Conservation (phyloP, 78 protist genomes). For the Parvularia atlantis region DNA sequence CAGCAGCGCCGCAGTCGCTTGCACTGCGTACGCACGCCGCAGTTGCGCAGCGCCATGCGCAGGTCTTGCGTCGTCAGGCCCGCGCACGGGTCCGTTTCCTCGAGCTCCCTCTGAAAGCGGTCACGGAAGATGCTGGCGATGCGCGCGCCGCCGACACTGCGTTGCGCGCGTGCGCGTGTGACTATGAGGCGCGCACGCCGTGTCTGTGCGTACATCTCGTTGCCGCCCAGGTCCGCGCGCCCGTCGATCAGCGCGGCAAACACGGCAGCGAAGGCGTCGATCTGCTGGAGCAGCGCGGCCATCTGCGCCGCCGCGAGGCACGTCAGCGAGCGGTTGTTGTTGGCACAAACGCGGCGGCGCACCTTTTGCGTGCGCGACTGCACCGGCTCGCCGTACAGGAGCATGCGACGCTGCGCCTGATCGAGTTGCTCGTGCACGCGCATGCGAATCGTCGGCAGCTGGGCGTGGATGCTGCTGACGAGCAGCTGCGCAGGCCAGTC, state of each 20-base stretch:
- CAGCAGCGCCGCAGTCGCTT: no score
- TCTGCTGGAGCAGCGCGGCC: slow-evolving; percentile 13
- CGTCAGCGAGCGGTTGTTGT: no score
- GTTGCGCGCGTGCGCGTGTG: no score
- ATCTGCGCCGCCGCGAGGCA: no score
- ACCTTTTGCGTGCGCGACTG: no score
- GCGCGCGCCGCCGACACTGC: slow-evolving; percentile 94
- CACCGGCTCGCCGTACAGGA: slow-evolving; percentile 52
- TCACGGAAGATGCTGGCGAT: slow-evolving; percentile 67
- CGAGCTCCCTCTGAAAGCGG: slow-evolving; percentile 26
- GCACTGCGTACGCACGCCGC: slow-evolving; percentile 20
- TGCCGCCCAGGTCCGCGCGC: not conserved
- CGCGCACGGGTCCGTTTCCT: slow-evolving; percentile 21
- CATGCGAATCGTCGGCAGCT: slow-evolving; percentile 50
- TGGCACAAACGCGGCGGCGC: no score
- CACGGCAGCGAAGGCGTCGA: slow-evolving; percentile 9
- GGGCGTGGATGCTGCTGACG: slow-evolving; percentile 23
- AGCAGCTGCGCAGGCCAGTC: no score
- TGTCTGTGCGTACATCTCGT: no score
- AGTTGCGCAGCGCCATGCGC: slow-evolving; percentile 55
- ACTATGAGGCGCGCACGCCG: no score
- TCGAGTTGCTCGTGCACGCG: slow-evolving; percentile 27
- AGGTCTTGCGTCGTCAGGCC: slow-evolving; percentile 40
- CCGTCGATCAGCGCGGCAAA: slow-evolving; percentile 52
- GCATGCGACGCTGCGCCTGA: slow-evolving; percentile 34